Evolutionary conservation across 2,329 filamentous ascomycete species (phyloP), one percentile per base, ranked within the genome.

Genomic region (Ascochyta fabae): DNA sequence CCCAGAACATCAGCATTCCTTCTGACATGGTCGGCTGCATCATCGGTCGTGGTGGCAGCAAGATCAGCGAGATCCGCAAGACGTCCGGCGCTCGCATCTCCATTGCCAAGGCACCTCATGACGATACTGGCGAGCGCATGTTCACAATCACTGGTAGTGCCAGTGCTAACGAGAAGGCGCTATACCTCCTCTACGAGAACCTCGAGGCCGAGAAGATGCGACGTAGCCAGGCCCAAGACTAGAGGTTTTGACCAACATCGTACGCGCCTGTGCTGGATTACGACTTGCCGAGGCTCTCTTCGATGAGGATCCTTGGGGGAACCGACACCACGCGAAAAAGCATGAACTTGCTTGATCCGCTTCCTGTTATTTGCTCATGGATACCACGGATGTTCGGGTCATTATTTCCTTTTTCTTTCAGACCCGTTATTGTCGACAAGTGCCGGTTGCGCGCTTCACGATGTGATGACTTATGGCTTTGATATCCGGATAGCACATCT

Each of bases 1-100:
- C 95, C 1, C 95, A 99, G 75, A 99, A 99, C 81, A 99, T 99
- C 79, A 97, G 92, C 83, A 99, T 99, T 71, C 95, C 95, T 24
- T 93, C 95, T 43, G 95, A 99, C 81, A 99, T 99, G 95, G 95
- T 99, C 76, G 95, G 95, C 66, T 99, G 95, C 80, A 99, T 99
- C 80, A 99, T 99, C 75, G 95, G 95, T 65, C 90, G 93, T 63
- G 92, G 85, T 50, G 95, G 95, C 63, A 93, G 86, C 82, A 99
- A 99, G 86, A 99, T 99, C 74, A 97, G 92, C 77, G 95, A 99
- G 80, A 99, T 99, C 70, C 90, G 95, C 77, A 96, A 96, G 83
- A 93, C 89, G 60, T 99, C 95, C 50, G 93, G 93, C 58, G 95
- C 95, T 59, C 90, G 94, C 71, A 99, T 99, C 79, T 97, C 93